Evolutionary conservation across 1,284 basidiomycete species (phyloP).

Genomic region (Moesziomyces aphidis): DNA sequence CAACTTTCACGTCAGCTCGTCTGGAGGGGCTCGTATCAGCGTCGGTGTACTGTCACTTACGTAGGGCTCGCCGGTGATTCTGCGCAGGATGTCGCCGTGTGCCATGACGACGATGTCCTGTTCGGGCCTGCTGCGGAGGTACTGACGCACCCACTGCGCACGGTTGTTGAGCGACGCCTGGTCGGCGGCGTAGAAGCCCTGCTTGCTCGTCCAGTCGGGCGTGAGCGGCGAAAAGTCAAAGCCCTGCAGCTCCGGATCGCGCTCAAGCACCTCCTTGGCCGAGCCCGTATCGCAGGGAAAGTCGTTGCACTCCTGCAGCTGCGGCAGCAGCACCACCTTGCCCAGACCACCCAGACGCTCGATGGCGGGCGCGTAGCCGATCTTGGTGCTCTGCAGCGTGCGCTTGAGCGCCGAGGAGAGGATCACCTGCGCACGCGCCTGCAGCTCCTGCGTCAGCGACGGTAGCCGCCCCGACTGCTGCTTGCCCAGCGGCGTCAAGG

Average conservation of each 20-base stretch:
- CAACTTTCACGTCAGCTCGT: neutral
- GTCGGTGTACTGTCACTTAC: constrained; percentile 13
- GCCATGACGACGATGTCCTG: constrained; percentile 64
- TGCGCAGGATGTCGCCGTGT: constrained; percentile 66
- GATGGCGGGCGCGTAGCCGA: constrained; percentile 60
- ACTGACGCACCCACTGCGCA: constrained; percentile 66
- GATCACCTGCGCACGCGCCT: constrained; percentile 55
- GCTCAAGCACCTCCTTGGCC: constrained; percentile 54
- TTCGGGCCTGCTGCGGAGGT: constrained; percentile 62
- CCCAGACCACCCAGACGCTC: constrained; percentile 57
- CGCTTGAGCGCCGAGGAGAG: constrained; percentile 61
- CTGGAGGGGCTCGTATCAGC: no score
- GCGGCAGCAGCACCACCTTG: constrained; percentile 59
- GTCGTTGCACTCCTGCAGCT: constrained; percentile 65
- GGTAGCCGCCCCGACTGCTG: constrained; percentile 59
- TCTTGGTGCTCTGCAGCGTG: constrained; percentile 63
- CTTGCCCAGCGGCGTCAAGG: constrained; percentile 64
- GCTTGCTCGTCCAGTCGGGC: constrained; percentile 66
- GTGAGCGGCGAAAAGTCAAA: constrained; percentile 63
- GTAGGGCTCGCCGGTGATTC: constrained; percentile 53
- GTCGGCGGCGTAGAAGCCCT: constrained; percentile 65
- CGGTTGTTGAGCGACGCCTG: constrained; percentile 53
- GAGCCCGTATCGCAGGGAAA: constrained; percentile 67
- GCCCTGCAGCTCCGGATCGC: constrained; percentile 55
- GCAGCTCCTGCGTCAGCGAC: constrained; percentile 46